Base-by-base conservation (phyloP, 2,329 filamentous ascomycete species). In the Sporothrix luriei region DNA sequence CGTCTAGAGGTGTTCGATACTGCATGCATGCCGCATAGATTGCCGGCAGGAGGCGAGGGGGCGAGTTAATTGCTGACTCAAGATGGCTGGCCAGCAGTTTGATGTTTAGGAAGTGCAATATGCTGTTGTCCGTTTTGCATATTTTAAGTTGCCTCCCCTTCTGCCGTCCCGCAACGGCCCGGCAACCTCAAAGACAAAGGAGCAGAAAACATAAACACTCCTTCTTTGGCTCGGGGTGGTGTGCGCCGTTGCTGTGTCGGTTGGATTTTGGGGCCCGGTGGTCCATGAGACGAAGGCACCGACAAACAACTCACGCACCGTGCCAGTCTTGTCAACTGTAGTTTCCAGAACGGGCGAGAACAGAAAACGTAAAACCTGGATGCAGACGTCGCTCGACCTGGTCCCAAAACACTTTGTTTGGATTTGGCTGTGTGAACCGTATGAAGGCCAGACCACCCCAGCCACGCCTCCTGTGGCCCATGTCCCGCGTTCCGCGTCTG, bases 21-120 rank as follows among this genome's bases (percentile, higher is more conserved):
- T 66, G 62, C 62, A 66, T 66, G 43, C 61, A 33, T 29, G 43
- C 61, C 29, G 62, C 48, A 52, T 40, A 66, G 26, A 66, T 66
- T 66, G 62, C 48, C n/a, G 13, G 29, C 40, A 51, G 62, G 48
- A 43, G 11, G 24, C 21, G 26, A n/a, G n/a, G 26, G 11, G n/a
- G 26, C 43, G 26, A 7, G 21, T 26, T 24, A 16, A 21, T 38
- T 14, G 43, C 21, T 43, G n/a, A 24, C 33, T 7, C 33, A 40
- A 43, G 40, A 13, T 62, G 38, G 38, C 38, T 46, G 38, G 21
- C 38, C 38, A 62, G 38, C n/a, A 43, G 21, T 62, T 62, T 26
- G 57, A 61, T 16, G 52, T 16, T 26, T 13, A 43, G 38, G 19
- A 16, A 1, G 11, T 62, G 46, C n/a, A 21, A 62, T 62, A 46